Base-by-base conservation (phyloP, 768 basidiomycete species). In the Neoboletus magnificus region DNA sequence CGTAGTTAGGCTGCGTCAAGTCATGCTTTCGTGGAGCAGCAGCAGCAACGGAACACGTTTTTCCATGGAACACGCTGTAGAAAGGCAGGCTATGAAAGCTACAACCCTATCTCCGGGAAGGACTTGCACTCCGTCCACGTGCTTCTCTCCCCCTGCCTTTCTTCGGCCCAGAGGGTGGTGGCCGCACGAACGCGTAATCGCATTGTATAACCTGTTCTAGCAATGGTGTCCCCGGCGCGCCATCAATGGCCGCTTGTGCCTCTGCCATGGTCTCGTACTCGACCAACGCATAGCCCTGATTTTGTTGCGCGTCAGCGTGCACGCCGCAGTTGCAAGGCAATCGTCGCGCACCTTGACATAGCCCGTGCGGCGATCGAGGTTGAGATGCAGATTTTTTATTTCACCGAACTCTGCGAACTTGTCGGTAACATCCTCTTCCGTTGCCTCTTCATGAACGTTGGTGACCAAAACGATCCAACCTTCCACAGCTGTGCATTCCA, bases 391-490 rank as follows among this genome's bases (percentile, higher is more conserved):
- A 74, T 98, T 98, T 80, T 97, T 96, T 60, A 99, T 94, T 71
- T 97, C 93, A 51, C 97, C 97, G 65, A 83, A 98, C 62, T 98
- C 97, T 36, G 86, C 87, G 71, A 99, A 99, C 68, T 94, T 92
- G 77, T 99, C 97, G 42, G 84, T 87, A 15, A 99, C 80, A 63
- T 99, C 97, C 68, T 99, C 97, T 68, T 99, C 97, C 0, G 93
- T 95, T 7, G 97, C 91, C 71, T 99, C 97, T 73, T 98, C 97
- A 67, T 99, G 96, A 8, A 99, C 91, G 61, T 91, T 91, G 35
- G 93, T 97, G 48, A 96, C 93, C 51, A 98, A 80, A 43, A 99
- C 91, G 53, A 99, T 98, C 95, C 96, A 99, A 46, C 96, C 96
- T 71, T 99, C 96, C 12, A 99, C 93, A 49, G 96, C 96, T 99